Conservation (phyloP, 257 asterid genomes). For the Nemophila menziesii region DNA sequence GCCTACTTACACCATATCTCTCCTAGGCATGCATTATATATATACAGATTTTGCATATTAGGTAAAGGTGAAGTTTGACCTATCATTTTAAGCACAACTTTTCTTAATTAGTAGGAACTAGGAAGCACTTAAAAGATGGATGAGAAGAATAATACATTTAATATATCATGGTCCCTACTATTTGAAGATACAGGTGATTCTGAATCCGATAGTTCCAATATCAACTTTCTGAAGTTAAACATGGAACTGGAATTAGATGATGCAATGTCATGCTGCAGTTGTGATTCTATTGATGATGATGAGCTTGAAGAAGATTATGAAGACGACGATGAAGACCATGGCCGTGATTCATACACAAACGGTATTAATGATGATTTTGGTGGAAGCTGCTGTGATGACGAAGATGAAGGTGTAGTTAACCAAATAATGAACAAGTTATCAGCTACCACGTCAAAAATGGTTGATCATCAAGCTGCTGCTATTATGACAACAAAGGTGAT, state of each 20-base stretch:
- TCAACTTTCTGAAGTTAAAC: not conserved
- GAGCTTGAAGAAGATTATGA: not conserved
- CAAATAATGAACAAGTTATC: constrained; percentile 1
- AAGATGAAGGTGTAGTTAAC: constrained; percentile 11
- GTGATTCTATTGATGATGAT: not conserved
- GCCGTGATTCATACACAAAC: not conserved
- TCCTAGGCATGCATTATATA: too few relatives aligned
- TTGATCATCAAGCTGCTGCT: not conserved
- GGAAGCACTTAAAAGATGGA: not conserved
- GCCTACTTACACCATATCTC: too few relatives aligned
- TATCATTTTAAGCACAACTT: not conserved
- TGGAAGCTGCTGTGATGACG: constrained; percentile 5
- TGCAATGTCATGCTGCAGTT: constrained; percentile 20
- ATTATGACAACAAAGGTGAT: not conserved
- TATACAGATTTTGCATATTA: too few relatives aligned
- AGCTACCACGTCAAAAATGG: too few relatives aligned
- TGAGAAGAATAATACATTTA: constrained; percentile 4
- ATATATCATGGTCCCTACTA: constrained; percentile 16
- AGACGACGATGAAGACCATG: not conserved
- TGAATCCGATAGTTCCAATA: constrained; percentile 7
- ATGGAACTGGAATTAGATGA: constrained; percentile 7
- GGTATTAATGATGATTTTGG: not conserved
- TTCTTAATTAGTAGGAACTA: not conserved
- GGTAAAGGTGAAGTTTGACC: not conserved
- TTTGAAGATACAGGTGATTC: constrained; percentile 20